Conservation (phyloP, 1,284 basidiomycete species). For the Anthracocystis setariae region DNA sequence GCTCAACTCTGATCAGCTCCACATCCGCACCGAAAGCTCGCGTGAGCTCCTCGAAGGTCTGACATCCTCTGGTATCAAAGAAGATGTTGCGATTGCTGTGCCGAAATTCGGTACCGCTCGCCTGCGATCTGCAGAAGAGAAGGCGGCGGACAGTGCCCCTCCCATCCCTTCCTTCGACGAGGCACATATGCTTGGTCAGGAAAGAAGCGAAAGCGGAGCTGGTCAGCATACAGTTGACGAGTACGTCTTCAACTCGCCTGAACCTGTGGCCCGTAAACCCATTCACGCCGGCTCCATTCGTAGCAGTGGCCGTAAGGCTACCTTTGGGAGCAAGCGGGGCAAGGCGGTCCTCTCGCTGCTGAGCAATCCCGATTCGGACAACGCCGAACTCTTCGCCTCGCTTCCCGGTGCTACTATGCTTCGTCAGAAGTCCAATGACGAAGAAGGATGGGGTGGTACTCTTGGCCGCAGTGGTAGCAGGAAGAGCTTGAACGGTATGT, state of each 20-base stretch:
- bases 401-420: conserved; percentile 30
- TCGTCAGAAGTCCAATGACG: conserved; percentile 24
- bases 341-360: conserved; percentile 42
- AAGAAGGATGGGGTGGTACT: conserved; percentile 52
- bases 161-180: conserved; percentile 18
- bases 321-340: conserved; percentile 45
- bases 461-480: conserved; percentile 31
- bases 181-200: background rate
- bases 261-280: background rate
- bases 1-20: conserved; percentile 10
- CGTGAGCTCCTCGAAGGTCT: conserved; percentile 37
- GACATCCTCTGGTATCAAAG: background rate
- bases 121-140: conserved; percentile 20
- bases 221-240: conserved; percentile 5
- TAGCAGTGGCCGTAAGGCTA: conserved; percentile 23
- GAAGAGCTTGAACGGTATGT: conserved; percentile 22
- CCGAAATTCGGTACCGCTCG: conserved; percentile 45
- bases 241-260: conserved; percentile 32
- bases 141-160: background rate
- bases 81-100: background rate
- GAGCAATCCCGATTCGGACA: conserved; percentile 9
- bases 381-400: conserved; percentile 25
- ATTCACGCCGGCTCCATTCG: conserved; percentile 20
- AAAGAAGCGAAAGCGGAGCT: background rate
- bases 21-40: conserved; percentile 40